phyloP scores from a whole-genome alignment of 1,139 yeast genomes.

The Hyphopichia burtonii region DNA sequence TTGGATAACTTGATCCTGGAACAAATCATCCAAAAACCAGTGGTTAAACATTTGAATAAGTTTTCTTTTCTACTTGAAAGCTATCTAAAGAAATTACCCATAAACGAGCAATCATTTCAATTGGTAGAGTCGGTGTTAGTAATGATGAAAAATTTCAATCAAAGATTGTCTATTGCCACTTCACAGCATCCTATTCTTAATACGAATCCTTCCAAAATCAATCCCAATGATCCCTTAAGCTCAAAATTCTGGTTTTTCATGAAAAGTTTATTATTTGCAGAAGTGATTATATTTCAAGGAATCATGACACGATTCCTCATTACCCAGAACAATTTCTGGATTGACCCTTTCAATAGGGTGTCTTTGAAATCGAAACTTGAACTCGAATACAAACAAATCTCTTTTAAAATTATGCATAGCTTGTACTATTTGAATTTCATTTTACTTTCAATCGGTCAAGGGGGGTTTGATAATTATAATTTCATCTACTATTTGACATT shows the following conservation, averaged over 20 bases:
- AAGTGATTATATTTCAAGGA: conserved; percentile 58
- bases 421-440: conserved; percentile 58
- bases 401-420: conserved; percentile 38
- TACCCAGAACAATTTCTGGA: background rate
- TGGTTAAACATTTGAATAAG: conserved; percentile 49
- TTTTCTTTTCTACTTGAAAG: conserved; percentile 48
- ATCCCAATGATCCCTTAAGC: conserved; percentile 13
- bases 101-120: conserved; percentile 14
- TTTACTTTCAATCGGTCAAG: conserved; percentile 59
- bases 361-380: conserved; percentile 5
- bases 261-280: conserved; percentile 49
- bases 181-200: conserved; percentile 22
- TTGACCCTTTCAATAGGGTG: background rate
- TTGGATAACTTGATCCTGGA: conserved; percentile 13
- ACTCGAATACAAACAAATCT: conserved; percentile 28
- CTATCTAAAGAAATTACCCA: conserved; percentile 22
- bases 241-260: conserved; percentile 36
- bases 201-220: conserved; percentile 9
- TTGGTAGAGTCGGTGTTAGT: conserved; percentile 19
- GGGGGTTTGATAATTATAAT: conserved; percentile 70
- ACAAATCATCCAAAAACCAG: conserved; percentile 35
- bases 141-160: conserved; percentile 27
- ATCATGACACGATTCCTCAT: conserved; percentile 38
- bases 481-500: conserved; percentile 57
- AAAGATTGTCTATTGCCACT: conserved; percentile 20